phyloP scores from a whole-genome alignment of 2,329 filamentous ascomycete genomes.

The Talaromyces pinophilus region DNA sequence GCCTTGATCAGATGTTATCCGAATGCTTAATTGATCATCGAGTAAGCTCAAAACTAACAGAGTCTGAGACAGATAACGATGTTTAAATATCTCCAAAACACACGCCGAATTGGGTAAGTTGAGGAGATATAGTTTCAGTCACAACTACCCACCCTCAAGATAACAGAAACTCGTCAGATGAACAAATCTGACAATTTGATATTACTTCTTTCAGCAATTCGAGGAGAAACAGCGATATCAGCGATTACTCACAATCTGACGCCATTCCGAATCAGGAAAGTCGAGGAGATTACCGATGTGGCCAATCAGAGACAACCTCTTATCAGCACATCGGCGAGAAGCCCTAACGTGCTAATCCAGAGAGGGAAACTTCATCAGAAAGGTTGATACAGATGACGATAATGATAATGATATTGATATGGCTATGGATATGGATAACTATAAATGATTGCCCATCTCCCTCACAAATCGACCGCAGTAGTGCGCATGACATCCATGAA shows the following conservation, averaged over 20 bases:
- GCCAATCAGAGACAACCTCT: conserved; percentile 10
- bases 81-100: conserved; percentile 1
- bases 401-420: neutral
- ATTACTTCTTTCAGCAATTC: neutral
- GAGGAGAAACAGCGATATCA: neutral
- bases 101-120: neutral
- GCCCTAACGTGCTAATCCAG: neutral
- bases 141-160: neutral
- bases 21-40: neutral
- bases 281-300: neutral
- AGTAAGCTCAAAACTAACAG: neutral
- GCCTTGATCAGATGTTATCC: neutral
- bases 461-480: neutral
- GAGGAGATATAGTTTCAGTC: conserved; percentile 3
- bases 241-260: neutral
- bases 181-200: neutral
- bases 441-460: neutral
- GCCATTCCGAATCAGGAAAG: conserved; percentile 12
- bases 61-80: conserved; percentile 3
- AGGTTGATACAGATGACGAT: neutral
- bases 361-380: neutral
- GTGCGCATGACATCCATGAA: neutral
- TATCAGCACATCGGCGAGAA: conserved; percentile 3
- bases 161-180: neutral
- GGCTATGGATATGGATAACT: neutral